Conservation (phyloP, 768 basidiomycete species). For the Termitomyces sp. region DNA sequence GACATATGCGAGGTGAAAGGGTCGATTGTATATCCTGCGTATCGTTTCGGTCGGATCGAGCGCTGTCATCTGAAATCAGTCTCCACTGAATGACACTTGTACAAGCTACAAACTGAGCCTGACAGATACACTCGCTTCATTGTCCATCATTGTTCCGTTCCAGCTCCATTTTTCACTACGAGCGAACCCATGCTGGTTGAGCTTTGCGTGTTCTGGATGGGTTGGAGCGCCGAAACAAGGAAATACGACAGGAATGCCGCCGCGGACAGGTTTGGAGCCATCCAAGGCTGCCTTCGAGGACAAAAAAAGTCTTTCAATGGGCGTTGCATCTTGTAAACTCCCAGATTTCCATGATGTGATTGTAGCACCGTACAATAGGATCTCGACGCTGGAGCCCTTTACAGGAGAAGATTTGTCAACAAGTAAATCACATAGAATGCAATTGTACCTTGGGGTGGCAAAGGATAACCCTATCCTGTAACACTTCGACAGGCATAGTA, state of each 20-base stretch:
- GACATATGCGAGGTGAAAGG: conserved; percentile 74
- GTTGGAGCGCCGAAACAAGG: conserved; percentile 86
- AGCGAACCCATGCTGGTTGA: conserved; percentile 91
- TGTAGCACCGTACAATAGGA: conserved; percentile 81
- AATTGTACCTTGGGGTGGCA: conserved; percentile 55
- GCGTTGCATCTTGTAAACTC: conserved; percentile 24
- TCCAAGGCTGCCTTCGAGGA: conserved; percentile 77
- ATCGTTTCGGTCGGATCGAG: conserved; percentile 61
- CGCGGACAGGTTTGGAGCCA: conserved; percentile 67
- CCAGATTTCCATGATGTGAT: conserved; percentile 79
- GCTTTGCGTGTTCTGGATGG: conserved; percentile 60
- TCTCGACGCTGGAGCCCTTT: conserved; percentile 62
- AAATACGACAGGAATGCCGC: conserved; percentile 63
- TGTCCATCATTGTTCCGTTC: conserved; percentile 57
- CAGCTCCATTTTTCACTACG: conserved; percentile 72
- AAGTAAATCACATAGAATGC: neutral
- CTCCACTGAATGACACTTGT: neutral
- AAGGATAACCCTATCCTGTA: conserved; percentile 39
- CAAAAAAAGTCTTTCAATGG: conserved; percentile 72
- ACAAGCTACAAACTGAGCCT: conserved; percentile 54
- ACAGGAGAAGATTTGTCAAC: neutral
- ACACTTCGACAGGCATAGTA: conserved; percentile 56
- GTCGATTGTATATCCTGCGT: conserved; percentile 47
- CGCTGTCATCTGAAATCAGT: conserved; percentile 30
- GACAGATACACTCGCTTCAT: conserved; percentile 67